phyloP scores from a whole-genome alignment of 2,329 filamentous ascomycete species.

The Pyrenophora tritici-repentis region DNA sequence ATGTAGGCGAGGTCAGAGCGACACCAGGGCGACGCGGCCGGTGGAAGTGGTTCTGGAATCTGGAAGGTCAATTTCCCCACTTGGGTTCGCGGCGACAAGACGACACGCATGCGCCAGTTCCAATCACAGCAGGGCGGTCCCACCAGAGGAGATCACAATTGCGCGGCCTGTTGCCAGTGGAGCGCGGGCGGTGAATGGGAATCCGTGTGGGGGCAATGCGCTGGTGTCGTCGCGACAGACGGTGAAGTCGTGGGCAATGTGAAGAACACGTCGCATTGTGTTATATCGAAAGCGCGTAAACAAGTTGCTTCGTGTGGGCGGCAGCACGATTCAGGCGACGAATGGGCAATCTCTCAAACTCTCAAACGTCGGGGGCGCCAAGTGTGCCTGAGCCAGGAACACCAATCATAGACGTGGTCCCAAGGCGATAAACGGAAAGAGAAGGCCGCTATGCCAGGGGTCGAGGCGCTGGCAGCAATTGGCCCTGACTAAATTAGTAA shows the following conservation, averaged over 20 bases:
- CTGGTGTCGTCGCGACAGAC: background rate
- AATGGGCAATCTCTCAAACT: constrained; percentile 17
- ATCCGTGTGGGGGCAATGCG: background rate
- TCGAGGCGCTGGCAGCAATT: constrained; percentile 32
- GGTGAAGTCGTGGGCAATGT: too few relatives aligned
- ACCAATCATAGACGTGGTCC: constrained; percentile 28
- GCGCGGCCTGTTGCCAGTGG: constrained; percentile 26
- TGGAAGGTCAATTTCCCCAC: constrained; percentile 20
- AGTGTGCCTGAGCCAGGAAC: constrained; percentile 38
- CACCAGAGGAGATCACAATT: constrained; percentile 37
- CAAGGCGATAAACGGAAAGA: background rate
- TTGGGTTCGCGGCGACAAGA: constrained; percentile 29
- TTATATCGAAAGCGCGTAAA: constrained; percentile 8
- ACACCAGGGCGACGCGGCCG: constrained; percentile 22
- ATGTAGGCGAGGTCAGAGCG: background rate
- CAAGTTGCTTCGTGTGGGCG: constrained; percentile 20
- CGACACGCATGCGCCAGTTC: constrained; percentile 21
- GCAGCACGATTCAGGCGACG: constrained; percentile 22
- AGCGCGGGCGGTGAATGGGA: constrained; percentile 3
- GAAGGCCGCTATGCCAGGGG: constrained; percentile 7
- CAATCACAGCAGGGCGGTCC: constrained; percentile 22
- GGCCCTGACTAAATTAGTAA: constrained; percentile 29
- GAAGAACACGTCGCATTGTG: background rate
- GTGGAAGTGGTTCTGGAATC: constrained; percentile 32
- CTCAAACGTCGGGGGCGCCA: constrained; percentile 23